These are phyloP conservation scores for Usnea hakonensis DNA, from an alignment of 495 filamentous ascomycete species.

Conservation along the genomic window DNA sequence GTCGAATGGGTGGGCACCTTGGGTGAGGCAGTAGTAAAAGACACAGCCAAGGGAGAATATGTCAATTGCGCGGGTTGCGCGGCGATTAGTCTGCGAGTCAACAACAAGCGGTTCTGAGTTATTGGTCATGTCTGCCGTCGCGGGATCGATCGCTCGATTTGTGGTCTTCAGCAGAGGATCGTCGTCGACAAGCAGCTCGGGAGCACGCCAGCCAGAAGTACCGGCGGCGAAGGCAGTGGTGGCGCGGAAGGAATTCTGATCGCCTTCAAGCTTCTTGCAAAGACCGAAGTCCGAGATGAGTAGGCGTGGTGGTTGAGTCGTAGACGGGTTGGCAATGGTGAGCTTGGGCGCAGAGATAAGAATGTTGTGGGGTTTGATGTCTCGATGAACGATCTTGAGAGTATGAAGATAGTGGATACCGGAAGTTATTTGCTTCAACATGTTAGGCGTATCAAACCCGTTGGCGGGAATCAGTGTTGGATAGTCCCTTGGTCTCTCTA, in stretches of 20 bases:
- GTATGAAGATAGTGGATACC: conserved; percentile 85
- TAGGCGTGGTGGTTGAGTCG: conserved; percentile 49
- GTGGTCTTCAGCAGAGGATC: conserved; percentile 35
- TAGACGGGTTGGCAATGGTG: conserved; percentile 25
- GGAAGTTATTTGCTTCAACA: conserved; percentile 77
- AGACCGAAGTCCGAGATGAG: conserved; percentile 96
- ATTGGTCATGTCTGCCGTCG: conserved; percentile 41
- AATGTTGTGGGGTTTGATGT: conserved; percentile 96
- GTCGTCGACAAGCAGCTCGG: conserved; percentile 83
- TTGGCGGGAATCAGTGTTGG: conserved; percentile 45
- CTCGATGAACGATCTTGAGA: conserved; percentile 90
- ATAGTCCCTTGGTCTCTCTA: conserved; percentile 59
- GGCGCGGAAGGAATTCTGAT: conserved; percentile 87
- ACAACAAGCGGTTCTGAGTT: conserved; percentile 52
- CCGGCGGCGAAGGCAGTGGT: conserved; percentile 91
- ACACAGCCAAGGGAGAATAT: conserved; percentile 95
- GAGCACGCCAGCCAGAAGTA: conserved; percentile 92
- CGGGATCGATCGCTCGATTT: conserved; percentile 17
- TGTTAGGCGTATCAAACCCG: conserved; percentile 49
- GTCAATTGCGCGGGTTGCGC: conserved; percentile 90
- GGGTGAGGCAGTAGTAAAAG: conserved; percentile 91
- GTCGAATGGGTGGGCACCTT: conserved; percentile 89
- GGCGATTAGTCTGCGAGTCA: conserved; percentile 58
- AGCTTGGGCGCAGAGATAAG: conserved; percentile 56
- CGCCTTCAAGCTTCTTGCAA: conserved; percentile 95